phyloP scores from a whole-genome alignment of 2,329 filamentous ascomycete genomes.

The Lojkania enalia region DNA sequence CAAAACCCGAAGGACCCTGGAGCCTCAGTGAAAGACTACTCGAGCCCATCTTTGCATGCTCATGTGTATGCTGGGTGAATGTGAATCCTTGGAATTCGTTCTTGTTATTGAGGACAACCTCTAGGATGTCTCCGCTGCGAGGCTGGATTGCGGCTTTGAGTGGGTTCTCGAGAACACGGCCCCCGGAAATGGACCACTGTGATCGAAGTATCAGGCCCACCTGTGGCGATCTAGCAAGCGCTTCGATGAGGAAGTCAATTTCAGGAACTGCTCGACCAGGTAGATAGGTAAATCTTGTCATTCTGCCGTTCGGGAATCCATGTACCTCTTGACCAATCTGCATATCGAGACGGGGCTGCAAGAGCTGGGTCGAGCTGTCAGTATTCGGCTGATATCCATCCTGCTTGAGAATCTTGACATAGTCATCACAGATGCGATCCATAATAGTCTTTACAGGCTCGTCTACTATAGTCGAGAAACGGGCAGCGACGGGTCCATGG shows the following conservation, averaged over 20 bases:
- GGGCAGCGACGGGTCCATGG: constrained; percentile 39
- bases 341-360: background rate
- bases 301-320: background rate
- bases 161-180: background rate
- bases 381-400: constrained; percentile 2
- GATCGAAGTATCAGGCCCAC: constrained; percentile 8
- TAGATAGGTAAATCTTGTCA: background rate
- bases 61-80: constrained; percentile 3
- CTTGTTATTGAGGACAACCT: background rate
- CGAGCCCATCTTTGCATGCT: constrained; percentile 3
- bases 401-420: constrained; percentile 7
- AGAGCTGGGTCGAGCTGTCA: background rate
- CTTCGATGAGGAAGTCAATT: constrained; percentile 7
- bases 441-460: constrained; percentile 11
- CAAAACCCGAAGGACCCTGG: constrained; percentile 8
- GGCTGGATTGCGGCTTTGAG: background rate
- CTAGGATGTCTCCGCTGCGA: background rate
- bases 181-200: constrained; percentile 5
- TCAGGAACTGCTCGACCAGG: constrained; percentile 3
- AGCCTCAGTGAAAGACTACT: constrained; percentile 1
- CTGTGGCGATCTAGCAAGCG: constrained; percentile 7
- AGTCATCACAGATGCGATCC: constrained; percentile 6
- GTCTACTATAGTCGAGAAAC: constrained; percentile 10
- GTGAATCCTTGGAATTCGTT: background rate
- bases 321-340: constrained; percentile 2